phyloP scores from a whole-genome alignment of 106 monocot genomes.

The Dioscorea zingiberensis region DNA sequence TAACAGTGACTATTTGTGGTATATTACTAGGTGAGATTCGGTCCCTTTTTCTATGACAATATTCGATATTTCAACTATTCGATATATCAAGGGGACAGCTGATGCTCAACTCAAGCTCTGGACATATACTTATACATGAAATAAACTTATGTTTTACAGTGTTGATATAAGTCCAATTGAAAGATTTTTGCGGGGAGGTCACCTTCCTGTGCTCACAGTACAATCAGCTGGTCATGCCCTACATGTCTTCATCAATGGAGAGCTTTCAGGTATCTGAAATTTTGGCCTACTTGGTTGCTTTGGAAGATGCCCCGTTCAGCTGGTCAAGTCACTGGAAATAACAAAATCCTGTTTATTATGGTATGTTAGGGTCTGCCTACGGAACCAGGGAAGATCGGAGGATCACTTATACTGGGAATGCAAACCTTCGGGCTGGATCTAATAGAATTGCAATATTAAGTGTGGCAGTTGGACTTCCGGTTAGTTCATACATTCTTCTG shows the following conservation, averaged over 20 bases:
- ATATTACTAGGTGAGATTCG: slow-evolving; percentile 68
- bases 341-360: background rate
- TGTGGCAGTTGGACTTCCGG: slow-evolving; percentile 89
- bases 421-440: slow-evolving; percentile 82
- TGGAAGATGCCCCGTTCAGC: background rate
- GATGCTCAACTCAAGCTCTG: no score
- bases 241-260: slow-evolving; percentile 84
- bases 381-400: slow-evolving; percentile 73
- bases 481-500: no score
- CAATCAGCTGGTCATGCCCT: slow-evolving; percentile 91
- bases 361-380: slow-evolving; percentile 71
- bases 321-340: background rate
- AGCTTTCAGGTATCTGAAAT: slow-evolving; percentile 49
- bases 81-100: no score
- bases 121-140: background rate
- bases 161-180: slow-evolving; percentile 73
- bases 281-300: background rate
- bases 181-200: slow-evolving; percentile 53
- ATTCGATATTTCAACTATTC: no score
- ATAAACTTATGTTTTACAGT: slow-evolving; percentile 32
- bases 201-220: slow-evolving; percentile 55
- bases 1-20: slow-evolving; percentile 90
- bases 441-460: slow-evolving; percentile 87
- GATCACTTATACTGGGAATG: slow-evolving; percentile 57
- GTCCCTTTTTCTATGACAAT: no score